Evolutionary conservation across 805 yeast species (phyloP), one percentile per base, ranked within the genome.

Genomic region (Sungouiella blattae): DNA sequence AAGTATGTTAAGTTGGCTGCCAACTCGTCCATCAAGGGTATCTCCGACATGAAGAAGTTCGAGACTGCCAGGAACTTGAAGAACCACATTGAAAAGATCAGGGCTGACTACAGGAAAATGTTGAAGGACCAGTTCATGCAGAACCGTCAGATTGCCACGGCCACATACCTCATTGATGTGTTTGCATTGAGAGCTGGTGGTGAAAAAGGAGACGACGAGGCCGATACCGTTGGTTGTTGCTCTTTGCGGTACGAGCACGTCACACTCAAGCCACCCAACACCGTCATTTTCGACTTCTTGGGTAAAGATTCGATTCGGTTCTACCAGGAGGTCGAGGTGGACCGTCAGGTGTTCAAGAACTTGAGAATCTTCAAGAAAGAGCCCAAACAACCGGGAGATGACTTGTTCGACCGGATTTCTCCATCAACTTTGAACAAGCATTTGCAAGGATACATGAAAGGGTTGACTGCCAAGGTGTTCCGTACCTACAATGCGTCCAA

Each of bases 101-200:
- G 98, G 54, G 60, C 59, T 16, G 96, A 88, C 58, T 91, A 91
- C 60, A 72, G 68, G 33, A 64, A 66, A 36, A 76, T 81, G 58
- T 64, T 91, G 42, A 84, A 82, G 49, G 82, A 84, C 45, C 77
- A 76, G 43, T 57, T 83, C 24, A 91, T 87, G 95, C 73, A 78
- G 33, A 87, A 84, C 36, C 74, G 98, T 44, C 98, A 91, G 63
- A 76, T 88, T 52, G 97, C 97, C 5, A 87, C 93, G 1, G 96
- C 96, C 3, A 87, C 91, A 31, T 91, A 91, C 60, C 71, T 91
- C 31, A 89, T 91, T 53, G 98, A 91, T 65, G 79, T 83, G 3
- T 81, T 91, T 53, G 98, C 98, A 0, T 72, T 91, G 46, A 85
- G 98, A 82, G 97, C 97, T 1, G 97, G 97, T 57, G 96, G 97